Evolutionary conservation across 2,329 filamentous ascomycete genomes (phyloP).

Genomic region (Aspergillus sp.): DNA sequence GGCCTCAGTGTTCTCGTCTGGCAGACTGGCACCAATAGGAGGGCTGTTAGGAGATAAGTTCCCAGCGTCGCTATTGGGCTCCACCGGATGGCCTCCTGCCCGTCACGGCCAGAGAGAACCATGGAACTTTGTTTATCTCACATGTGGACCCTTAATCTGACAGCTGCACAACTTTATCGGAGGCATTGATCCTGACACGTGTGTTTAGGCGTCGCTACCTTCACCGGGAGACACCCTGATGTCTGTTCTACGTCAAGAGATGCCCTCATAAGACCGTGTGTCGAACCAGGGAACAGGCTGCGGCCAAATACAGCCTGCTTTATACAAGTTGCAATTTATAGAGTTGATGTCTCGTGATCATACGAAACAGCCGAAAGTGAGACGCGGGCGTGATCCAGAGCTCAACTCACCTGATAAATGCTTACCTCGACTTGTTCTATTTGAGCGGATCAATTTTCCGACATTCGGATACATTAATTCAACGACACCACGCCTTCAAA

Average conservation of each 20-base stretch:
- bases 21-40: conserved; percentile 22
- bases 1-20: not conserved
- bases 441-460: not conserved
- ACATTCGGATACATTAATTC: too few species aligned
- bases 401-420: not conserved
- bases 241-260: not conserved
- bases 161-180: too few species aligned
- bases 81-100: not conserved
- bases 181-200: too few species aligned
- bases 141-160: too few species aligned
- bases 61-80: conserved; percentile 23
- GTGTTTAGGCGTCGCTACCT: not conserved
- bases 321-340: not conserved
- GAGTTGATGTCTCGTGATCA: not conserved
- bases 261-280: too few species aligned
- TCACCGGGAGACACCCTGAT: too few species aligned
- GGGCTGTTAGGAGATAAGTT: conserved; percentile 21
- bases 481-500: not conserved
- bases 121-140: not conserved
- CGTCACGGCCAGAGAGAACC: not conserved
- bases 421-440: not conserved
- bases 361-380: not conserved
- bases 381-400: not conserved
- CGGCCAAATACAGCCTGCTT: too few species aligned
- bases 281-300: too few species aligned